Base-by-base conservation (phyloP, 495 filamentous ascomycete species). In the Echria macrotheca region DNA sequence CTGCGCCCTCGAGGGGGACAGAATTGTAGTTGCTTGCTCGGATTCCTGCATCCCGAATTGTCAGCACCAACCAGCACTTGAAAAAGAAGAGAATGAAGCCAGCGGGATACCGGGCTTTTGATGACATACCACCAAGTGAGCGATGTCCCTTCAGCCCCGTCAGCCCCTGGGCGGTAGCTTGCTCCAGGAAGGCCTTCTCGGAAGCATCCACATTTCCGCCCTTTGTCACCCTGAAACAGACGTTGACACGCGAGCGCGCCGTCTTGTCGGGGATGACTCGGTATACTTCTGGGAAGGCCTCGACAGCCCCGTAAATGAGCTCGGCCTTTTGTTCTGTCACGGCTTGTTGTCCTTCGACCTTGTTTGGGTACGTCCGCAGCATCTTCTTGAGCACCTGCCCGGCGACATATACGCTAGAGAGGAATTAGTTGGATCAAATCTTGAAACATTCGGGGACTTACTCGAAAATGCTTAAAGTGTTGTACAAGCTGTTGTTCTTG, bases 401-500 rank as follows among this genome's bases (percentile, higher is more conserved):
- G 17, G 89, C 87, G 47, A 97, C 80, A 75, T 82, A 96, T 42
- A 97, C 84, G 56, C 79, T 80, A 6, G 12, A n/a, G n/a, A n/a
- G n/a, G n/a, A n/a, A n/a, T n/a, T n/a, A n/a, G n/a, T n/a, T n/a
- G n/a, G n/a, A n/a, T n/a, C n/a, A n/a, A n/a, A n/a, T n/a, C n/a
- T n/a, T n/a, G n/a, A n/a, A n/a, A n/a, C n/a, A n/a, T n/a, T n/a
- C n/a, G n/a, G n/a, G n/a, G n/a, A 55, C 73, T 44, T 60, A 80
- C 71, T 87, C 87, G 67, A 96, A 95, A 57, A 97, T 96, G 52
- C 86, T 87, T 21, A 97, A 75, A 2, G 91, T 97, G 71, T 96
- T 96, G 71, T 96, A 95, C 44, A 97, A 74, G 53, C 82, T 88
- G 71, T 89, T 89, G 68, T 90, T 89, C 73, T 90, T 90, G 15